Percentiles rank a stretch among this genome's conserved stretches.
phyloP scores from a whole-genome alignment of 2,329 filamentous ascomycete species.

The Beauveria australis region DNA sequence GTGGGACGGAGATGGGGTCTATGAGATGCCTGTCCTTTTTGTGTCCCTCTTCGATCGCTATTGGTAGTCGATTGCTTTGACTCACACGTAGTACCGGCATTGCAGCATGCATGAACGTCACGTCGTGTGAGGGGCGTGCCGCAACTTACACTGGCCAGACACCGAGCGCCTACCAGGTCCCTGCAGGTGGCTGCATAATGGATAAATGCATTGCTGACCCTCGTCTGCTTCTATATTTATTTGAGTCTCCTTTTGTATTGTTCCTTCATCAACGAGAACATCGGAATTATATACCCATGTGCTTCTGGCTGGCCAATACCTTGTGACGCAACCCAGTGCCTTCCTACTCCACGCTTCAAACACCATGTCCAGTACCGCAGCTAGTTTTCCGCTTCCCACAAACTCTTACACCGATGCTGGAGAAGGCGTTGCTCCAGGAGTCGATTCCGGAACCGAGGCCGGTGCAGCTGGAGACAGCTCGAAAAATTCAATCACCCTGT shows the following conservation, averaged over 20 bases:
- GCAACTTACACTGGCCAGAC: neutral
- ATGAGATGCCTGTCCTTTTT: neutral
- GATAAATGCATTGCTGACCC: neutral
- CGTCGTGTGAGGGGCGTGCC: neutral
- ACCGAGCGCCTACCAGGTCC: neutral
- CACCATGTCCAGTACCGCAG: slow-evolving; percentile 1
- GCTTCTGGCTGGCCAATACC: slow-evolving; percentile 24
- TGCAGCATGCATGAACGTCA: slow-evolving; percentile 5
- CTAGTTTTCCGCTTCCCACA: slow-evolving; percentile 13
- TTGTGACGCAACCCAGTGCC: slow-evolving; percentile 24
- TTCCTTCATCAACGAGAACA: neutral
- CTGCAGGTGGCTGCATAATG: neutral
- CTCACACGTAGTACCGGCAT: slow-evolving; percentile 1
- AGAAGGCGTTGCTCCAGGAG: slow-evolving; percentile 26
- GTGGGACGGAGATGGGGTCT: neutral
- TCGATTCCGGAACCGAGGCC: slow-evolving; percentile 40
- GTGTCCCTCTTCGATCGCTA: neutral
- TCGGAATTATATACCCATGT: slow-evolving; percentile 1
- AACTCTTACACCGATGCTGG: slow-evolving; percentile 26
- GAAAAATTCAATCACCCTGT: slow-evolving; percentile 51
- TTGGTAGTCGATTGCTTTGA: neutral
- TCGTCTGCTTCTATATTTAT: neutral
- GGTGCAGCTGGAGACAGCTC: slow-evolving; percentile 59
- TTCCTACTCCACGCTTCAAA: slow-evolving; percentile 37
- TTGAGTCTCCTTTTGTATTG: neutral